Evolutionary conservation across 306 rosid species (phyloP).

Genomic region (peach (Prunus persica)): Prunus_persica_NCBIv2 NC_034014.1:22149501-22150000

Average conservation of each 20-base stretch:
- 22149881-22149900: slow-evolving; percentile 32
- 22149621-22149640: not conserved
- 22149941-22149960: slow-evolving; percentile 35
- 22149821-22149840: not conserved
- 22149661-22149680: not conserved
- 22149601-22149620: slow-evolving; percentile 3
- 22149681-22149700: not conserved
- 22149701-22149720: slow-evolving; percentile 2
- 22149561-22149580: slow-evolving; percentile 23
- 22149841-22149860: not conserved
- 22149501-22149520: slow-evolving; percentile 47
- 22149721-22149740: not conserved
- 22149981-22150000: slow-evolving; percentile 61
- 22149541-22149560: slow-evolving; percentile 46
- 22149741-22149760: not conserved
- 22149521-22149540: slow-evolving; percentile 8
- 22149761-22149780: not conserved
- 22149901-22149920: slow-evolving; percentile 30
- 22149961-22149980: slow-evolving; percentile 45
- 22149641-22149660: slow-evolving; percentile 1
- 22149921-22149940: slow-evolving; percentile 38
- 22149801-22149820: too few species aligned
- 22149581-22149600: not conserved
- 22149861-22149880: slow-evolving; percentile 1
- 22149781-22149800: not conserved